Conservation (phyloP, 2,329 filamentous ascomycete genomes). For the Parafenestella ontariensis region DNA sequence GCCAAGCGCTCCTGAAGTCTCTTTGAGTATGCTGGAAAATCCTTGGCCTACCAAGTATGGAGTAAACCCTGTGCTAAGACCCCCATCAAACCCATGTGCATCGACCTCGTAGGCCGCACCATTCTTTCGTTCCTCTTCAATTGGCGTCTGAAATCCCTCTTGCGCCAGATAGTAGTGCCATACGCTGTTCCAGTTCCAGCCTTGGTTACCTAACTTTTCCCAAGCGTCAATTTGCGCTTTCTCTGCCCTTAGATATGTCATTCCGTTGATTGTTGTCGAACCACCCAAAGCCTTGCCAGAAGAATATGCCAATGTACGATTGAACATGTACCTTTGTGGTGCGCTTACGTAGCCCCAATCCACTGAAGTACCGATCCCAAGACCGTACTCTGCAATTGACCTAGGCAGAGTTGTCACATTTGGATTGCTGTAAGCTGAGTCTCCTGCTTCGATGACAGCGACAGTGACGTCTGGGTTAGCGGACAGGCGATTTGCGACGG, state of each 20-base stretch:
- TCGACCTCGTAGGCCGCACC: conserved; percentile 34
- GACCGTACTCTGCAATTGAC: conserved; percentile 28
- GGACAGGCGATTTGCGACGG: conserved; percentile 39
- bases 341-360: conserved; percentile 53
- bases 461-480: conserved; percentile 28
- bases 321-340: conserved; percentile 48
- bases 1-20: conserved; percentile 45
- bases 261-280: conserved; percentile 54
- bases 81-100: conserved; percentile 31
- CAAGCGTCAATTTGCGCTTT: conserved; percentile 43
- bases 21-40: conserved; percentile 42
- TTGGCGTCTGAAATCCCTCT: conserved; percentile 36
- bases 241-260: conserved; percentile 47
- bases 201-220: conserved; percentile 42
- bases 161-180: conserved; percentile 36
- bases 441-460: conserved; percentile 46
- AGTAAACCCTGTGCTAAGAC: conserved; percentile 39
- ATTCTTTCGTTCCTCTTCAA: conserved; percentile 13
- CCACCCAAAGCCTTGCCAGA: conserved; percentile 55
- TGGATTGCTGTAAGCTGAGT: conserved; percentile 35
- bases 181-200: conserved; percentile 43
- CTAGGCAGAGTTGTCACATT: conserved; percentile 37
- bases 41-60: conserved; percentile 32
- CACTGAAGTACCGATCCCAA: conserved; percentile 37
- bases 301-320: conserved; percentile 36